Evolutionary conservation across 495 filamentous ascomycete species (phyloP), one percentile per base, ranked within the genome.

Genomic region (Chaetomium fimeti): DNA sequence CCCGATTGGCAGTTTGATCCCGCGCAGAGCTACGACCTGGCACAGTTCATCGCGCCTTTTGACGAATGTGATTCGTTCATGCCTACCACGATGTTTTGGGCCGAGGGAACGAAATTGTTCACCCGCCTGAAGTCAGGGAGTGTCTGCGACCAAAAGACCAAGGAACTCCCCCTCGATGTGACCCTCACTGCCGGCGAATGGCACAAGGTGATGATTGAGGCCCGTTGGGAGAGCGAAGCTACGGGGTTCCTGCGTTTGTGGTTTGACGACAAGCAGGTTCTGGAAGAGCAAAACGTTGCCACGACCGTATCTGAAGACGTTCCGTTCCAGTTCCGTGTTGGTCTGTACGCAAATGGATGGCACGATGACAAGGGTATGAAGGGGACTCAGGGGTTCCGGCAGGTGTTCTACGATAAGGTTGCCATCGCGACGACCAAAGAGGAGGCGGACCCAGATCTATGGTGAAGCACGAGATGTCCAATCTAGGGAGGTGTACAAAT

Each of bases 21-120:
- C 24, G 73, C 76, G 0, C 82, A 85, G 68, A 72, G 66, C 28
- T 86, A 79, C 71, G 83, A 84, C 67, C 61, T 85, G 51, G 82
- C 78, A 0, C 83, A 86, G 64, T 86, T 84, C 71, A 86, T 86
- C 66, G 81, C 81, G 61, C 75, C 84, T 64, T 83, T 84, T 67
- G 75, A 80, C 61, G 73, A 76, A 5, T 83, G 82, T 53, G 83
- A 84, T 53, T 76, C 76, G 42, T 86, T 69, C 60, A 83, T 84
- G 81, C 83, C 83, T 0, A 76, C 75, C 20, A 80, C 74, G 42
- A 83, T 86, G 83, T 70, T 86, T 29, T 83, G 79, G 78, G 54
- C 84, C 45, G 68, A 71, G 15, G 82, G 81, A 0, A 66, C 79
- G 65, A 75, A 81, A 69, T 79, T 86, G 0, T 69, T 69, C 42